These are phyloP conservation scores for Alternaria dauci DNA, from an alignment of 2,329 filamentous ascomycete genomes.

Conservation along the genomic window DNA sequence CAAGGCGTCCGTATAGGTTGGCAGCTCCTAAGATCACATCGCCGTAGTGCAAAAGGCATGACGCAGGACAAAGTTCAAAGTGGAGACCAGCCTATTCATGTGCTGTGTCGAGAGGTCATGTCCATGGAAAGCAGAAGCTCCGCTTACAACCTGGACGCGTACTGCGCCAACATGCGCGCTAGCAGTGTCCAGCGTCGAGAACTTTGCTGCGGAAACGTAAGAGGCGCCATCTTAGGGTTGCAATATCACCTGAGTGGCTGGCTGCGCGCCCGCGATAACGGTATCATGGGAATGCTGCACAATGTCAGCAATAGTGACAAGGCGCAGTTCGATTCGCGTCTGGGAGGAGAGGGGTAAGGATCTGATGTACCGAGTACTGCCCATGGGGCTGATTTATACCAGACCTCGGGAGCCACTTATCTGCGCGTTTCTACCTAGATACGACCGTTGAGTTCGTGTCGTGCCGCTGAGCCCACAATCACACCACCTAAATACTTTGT, in stretches of 20 bases:
- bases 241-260: constrained; percentile 16
- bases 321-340: constrained; percentile 16
- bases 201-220: constrained; percentile 23
- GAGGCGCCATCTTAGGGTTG: constrained; percentile 17
- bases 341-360: constrained; percentile 20
- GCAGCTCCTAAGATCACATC: constrained; percentile 7
- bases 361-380: constrained; percentile 24
- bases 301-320: constrained; percentile 17
- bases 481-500: constrained; percentile 18
- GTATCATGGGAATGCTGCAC: constrained; percentile 13
- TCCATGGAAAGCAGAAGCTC: constrained; percentile 6
- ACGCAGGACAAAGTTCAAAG: constrained; percentile 23
- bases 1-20: constrained; percentile 11
- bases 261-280: constrained; percentile 22
- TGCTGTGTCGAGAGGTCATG: constrained; percentile 3
- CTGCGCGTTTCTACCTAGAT: constrained; percentile 20
- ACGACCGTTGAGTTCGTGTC: constrained; percentile 29
- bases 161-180: constrained; percentile 15
- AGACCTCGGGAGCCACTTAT: constrained; percentile 15
- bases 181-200: constrained; percentile 12
- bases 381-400: constrained; percentile 22
- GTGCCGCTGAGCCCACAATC: constrained; percentile 27
- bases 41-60: constrained; percentile 21
- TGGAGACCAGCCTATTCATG: constrained; percentile 19
- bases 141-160: constrained; percentile 12